Evolutionary conservation across 352 stramenopile species (phyloP).

Genomic region (Pythium aristosporum): DNA sequence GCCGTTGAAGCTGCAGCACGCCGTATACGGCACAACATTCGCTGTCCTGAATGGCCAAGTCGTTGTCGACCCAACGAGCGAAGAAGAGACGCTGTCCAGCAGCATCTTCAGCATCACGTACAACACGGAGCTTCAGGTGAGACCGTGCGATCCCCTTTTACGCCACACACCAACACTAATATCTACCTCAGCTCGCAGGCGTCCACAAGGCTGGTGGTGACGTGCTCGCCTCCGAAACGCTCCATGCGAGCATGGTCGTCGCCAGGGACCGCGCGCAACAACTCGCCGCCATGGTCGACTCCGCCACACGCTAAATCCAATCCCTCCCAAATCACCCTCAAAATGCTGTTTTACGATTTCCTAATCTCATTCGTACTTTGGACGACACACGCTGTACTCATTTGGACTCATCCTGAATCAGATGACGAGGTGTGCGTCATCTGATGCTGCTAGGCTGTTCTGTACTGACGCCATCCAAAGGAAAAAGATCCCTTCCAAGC

Average conservation of each 20-base stretch:
- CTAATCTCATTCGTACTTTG: slow-evolving; percentile 7
- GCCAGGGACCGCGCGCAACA: slow-evolving; percentile 42
- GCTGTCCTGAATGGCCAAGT: slow-evolving; percentile 53
- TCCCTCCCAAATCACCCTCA: slow-evolving; percentile 1
- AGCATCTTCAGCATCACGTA: slow-evolving; percentile 67
- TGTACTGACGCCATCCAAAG: neutral
- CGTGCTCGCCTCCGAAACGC: slow-evolving; percentile 41
- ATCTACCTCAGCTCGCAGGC: slow-evolving; percentile 24
- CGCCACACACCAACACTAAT: neutral
- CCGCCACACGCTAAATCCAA: slow-evolving; percentile 10
- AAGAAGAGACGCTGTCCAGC: slow-evolving; percentile 65
- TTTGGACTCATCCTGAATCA: too few relatives aligned
- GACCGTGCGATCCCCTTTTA: neutral
- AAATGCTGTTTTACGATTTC: neutral
- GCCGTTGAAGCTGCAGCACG: slow-evolving; percentile 55
- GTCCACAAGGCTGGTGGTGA: slow-evolving; percentile 73
- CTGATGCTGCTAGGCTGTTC: too few relatives aligned
- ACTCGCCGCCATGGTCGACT: slow-evolving; percentile 45
- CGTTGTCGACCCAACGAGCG: slow-evolving; percentile 67
- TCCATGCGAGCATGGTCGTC: slow-evolving; percentile 66
- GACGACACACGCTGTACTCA: neutral
- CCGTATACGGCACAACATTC: slow-evolving; percentile 67
- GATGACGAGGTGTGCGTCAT: neutral
- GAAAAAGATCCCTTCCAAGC: slow-evolving; percentile 10
- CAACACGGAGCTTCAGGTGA: slow-evolving; percentile 56